Evolutionary conservation across 306 rosid genomes (phyloP).

Genomic region (Fagus crenata): DNA sequence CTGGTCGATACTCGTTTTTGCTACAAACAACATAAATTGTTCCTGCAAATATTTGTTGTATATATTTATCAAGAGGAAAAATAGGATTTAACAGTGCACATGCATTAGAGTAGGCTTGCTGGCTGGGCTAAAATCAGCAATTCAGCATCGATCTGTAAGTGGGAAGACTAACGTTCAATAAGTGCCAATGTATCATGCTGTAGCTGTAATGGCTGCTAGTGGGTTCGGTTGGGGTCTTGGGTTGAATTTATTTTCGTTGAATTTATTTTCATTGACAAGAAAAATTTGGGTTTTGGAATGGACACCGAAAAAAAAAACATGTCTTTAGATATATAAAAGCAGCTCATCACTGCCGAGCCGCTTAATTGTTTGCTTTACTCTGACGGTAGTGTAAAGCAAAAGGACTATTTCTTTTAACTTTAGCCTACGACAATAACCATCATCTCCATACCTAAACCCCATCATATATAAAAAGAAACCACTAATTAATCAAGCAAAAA

Average conservation of each 20-base stretch:
- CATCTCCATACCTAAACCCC: not conserved
- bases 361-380: not conserved
- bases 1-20: too few species aligned
- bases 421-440: not conserved
- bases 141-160: not conserved
- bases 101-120: too few species aligned
- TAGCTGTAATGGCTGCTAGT: not conserved
- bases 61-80: too few species aligned
- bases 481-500: too few species aligned
- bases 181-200: not conserved
- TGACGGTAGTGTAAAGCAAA: not conserved
- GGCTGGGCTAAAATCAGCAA: too few species aligned
- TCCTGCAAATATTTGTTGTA: too few species aligned
- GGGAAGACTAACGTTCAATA: not conserved
- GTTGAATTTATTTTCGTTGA: not conserved
- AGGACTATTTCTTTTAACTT: not conserved
- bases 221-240: not conserved
- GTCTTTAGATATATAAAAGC: not conserved
- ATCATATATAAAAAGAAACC: too few species aligned
- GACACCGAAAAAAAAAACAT: not conserved
- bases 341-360: not conserved
- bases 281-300: not conserved
- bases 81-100: too few species aligned
- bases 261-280: not conserved
- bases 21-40: too few species aligned